Percentiles rank a stretch among this genome's conserved stretches.
Evolutionary conservation across 2,329 filamentous ascomycete species (phyloP).

Genomic region (Penicillium nordicum): DNA sequence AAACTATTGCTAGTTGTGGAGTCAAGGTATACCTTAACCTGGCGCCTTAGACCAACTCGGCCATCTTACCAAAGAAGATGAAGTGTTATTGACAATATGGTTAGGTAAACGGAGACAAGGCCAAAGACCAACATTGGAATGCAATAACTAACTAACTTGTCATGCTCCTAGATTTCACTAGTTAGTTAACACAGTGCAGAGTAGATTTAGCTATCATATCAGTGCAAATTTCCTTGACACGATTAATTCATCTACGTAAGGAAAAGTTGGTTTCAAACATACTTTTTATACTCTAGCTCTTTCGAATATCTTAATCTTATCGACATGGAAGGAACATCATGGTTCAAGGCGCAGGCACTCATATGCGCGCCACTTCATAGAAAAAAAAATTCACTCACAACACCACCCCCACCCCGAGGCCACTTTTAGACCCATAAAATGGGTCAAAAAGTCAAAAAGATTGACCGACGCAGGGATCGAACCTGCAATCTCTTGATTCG

Average conservation of each 20-base stretch:
- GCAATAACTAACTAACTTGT: too few relatives aligned
- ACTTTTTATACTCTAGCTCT: neutral
- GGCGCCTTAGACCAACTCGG: slow-evolving; percentile 37
- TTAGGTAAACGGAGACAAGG: neutral
- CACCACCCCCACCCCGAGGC: neutral
- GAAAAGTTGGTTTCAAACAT: neutral
- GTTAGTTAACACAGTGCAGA: too few relatives aligned
- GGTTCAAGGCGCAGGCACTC: too few relatives aligned
- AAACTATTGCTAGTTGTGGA: slow-evolving; percentile 10
- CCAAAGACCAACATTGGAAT: too few relatives aligned
- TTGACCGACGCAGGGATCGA: slow-evolving; percentile 43
- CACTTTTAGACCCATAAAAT: neutral
- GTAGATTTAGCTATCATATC: neutral
- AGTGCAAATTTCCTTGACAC: neutral
- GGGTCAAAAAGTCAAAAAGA: slow-evolving; percentile 12
- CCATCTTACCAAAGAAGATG: slow-evolving; percentile 29
- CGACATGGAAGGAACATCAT: too few relatives aligned
- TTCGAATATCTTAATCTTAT: too few relatives aligned
- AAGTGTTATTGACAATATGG: rapidly evolving
- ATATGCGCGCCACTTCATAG: too few relatives aligned
- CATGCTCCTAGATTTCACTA: too few relatives aligned
- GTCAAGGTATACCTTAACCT: slow-evolving; percentile 33
- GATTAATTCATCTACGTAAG: neutral
- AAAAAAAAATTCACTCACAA: too few relatives aligned
- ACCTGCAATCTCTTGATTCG: slow-evolving; percentile 53